These are phyloP conservation scores for Prunus armeniaca DNA, from an alignment of 306 rosid genomes.

Conservation along the genomic window DNA sequence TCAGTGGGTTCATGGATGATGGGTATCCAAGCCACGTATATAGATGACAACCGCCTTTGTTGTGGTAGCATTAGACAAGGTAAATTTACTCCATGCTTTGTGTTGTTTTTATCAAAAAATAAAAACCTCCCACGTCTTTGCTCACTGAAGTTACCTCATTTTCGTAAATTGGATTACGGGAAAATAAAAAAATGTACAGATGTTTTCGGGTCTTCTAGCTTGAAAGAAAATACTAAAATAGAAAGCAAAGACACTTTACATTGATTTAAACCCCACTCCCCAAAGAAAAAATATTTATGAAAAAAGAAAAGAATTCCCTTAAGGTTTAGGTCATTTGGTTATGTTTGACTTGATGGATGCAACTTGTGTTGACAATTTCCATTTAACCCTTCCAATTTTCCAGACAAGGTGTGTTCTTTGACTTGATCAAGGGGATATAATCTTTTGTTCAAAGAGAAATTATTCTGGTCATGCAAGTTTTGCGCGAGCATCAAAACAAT, in stretches of 20 bases:
- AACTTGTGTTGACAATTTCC: conserved; percentile 23
- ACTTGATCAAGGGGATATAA: conserved; percentile 41
- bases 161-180: not conserved
- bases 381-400: conserved; percentile 19
- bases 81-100: conserved; percentile 24
- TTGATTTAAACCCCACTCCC: not conserved
- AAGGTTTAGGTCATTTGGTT: no score
- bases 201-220: not conserved
- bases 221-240: not conserved
- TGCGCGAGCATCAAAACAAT: not conserved
- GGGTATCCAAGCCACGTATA: conserved; percentile 85
- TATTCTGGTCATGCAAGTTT: not conserved
- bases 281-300: not conserved
- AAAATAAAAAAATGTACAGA: not conserved
- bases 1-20: conserved; percentile 99
- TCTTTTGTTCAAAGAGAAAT: conserved; percentile 2
- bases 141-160: not conserved
- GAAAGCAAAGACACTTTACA: not conserved
- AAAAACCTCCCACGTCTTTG: not conserved
- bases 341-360: not conserved
- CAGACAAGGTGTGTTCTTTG: conserved; percentile 89
- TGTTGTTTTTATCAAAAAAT: not conserved
- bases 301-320: no score
- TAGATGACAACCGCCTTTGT: conserved; percentile 92
- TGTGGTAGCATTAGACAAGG: conserved; percentile 88